Evolutionary conservation across 208 protist species (phyloP), one percentile per base, ranked within the genome.

Genomic region (Trichomonas vaginalis): DNA sequence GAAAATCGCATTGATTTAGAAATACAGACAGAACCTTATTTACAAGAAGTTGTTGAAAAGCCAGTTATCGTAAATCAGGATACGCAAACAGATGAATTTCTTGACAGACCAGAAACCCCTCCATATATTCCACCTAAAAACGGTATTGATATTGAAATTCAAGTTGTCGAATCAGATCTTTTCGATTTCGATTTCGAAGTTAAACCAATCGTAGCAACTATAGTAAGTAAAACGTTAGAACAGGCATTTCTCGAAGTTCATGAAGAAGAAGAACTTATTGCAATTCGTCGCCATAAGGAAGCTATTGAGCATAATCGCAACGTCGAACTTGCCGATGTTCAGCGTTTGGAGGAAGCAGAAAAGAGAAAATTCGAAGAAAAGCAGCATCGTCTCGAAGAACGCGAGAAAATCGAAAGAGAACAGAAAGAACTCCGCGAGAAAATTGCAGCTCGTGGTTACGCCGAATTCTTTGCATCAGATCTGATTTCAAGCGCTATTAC

Each of bases 101-200:
- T 99, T 46, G 98, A 99, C 96, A 97, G 98, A 46, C 98, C 98
- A 0, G 96, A 98, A 27, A 98, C 98, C 8, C 98, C 98, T 0
- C 97, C 98, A 95, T 99, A 98, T 97, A 97, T 99, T 48, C 98
- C 98, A 0, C 97, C 97, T 61, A 99, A 99, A 97, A 98, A 97
- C 15, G 99, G 99, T 47, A 96, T 98, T 70, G 98, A 99, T 96
- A 97, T 97, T 27, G 98, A 98, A 96, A 99, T 98, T 17, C 99
- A 99, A 96, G 98, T 99, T 47, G 86, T 48, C 32, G 86, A 92
- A 47, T 35, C 86, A 1, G 86, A 92, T 39, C 32, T 92, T 51
- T 99, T 99, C 96, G 98, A 99, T 97, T 99, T 99, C 96, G 98
- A 99, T 96, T 97, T 98, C 92, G 99, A 99, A 46, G 98, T 99